phyloP scores from a whole-genome alignment of 2,329 filamentous ascomycete genomes.

The Penicillium sp. region DNA sequence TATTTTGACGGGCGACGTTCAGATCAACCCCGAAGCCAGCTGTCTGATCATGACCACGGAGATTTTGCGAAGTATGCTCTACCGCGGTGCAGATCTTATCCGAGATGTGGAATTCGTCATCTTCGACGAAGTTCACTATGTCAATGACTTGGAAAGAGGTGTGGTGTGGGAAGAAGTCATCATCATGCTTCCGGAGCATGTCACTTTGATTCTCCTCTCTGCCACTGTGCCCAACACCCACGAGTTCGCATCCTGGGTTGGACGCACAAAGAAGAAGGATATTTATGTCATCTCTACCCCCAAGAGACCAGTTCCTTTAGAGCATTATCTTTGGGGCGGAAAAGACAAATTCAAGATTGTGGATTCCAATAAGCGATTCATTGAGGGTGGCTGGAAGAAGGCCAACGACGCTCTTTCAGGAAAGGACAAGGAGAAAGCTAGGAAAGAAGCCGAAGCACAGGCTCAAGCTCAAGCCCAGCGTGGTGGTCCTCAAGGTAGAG shows the following conservation, averaged over 20 bases:
- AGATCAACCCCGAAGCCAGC: constrained; percentile 95
- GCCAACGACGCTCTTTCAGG: constrained; percentile 79
- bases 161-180: constrained; percentile 99
- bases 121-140: constrained; percentile 98
- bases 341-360: constrained; percentile 95
- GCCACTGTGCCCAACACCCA: constrained; percentile 97
- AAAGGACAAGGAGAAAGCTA: constrained; percentile 62
- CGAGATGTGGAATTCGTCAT: constrained; percentile 98
- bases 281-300: constrained; percentile 98
- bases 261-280: constrained; percentile 95
- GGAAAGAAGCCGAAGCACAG: constrained; percentile 51
- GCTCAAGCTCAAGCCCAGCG: constrained; percentile 54
- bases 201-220: constrained; percentile 90
- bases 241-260: constrained; percentile 98
- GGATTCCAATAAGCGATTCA: constrained; percentile 83
- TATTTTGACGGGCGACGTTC: constrained; percentile 94
- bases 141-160: constrained; percentile 91
- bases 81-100: constrained; percentile 91
- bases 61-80: constrained; percentile 96
- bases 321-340: constrained; percentile 94
- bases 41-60: constrained; percentile 99
- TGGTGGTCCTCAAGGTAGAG: constrained; percentile 53
- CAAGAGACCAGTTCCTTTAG: constrained; percentile 88
- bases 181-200: constrained; percentile 97
- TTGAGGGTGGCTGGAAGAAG: constrained; percentile 92